Conservation (phyloP, 257 asterid genomes). For the Primulina tabacum region DNA sequence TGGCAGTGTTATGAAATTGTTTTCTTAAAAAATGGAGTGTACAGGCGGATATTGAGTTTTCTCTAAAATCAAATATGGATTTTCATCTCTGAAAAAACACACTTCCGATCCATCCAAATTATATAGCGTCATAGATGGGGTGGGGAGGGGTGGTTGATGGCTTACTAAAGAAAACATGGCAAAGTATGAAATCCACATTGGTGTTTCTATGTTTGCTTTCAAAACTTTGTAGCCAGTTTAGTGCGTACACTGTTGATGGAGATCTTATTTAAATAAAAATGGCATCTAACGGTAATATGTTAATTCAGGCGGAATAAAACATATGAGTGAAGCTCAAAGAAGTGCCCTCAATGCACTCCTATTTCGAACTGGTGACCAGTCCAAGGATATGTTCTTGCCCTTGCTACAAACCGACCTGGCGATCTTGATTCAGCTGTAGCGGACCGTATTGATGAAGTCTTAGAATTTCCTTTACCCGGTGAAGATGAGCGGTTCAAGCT, state of each 20-base stretch:
- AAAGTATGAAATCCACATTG: neutral
- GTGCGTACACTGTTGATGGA: neutral
- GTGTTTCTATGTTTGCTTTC: neutral
- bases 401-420: slow-evolving; percentile 93
- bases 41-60: neutral
- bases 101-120: neutral
- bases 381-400: slow-evolving; percentile 93
- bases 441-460: slow-evolving; percentile 93
- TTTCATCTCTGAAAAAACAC: neutral
- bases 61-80: no score
- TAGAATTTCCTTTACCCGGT: slow-evolving; percentile 92
- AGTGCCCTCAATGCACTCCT: slow-evolving; percentile 96
- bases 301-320: slow-evolving; percentile 81
- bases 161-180: neutral
- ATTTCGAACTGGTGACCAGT: slow-evolving; percentile 91
- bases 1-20: neutral
- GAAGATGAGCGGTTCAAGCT: slow-evolving; percentile 79
- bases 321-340: slow-evolving; percentile 99
- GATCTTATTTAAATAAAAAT: neutral
- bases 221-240: neutral
- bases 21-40: neutral
- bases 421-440: slow-evolving; percentile 95
- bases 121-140: neutral
- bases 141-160: neutral
- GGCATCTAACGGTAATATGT: neutral